A percentile compares a stretch with the other conserved stretches of the same genome.
These are phyloP conservation scores for Angomonas desouzai DNA, from an alignment of 208 protist genomes.

Conservation along the genomic window DNA sequence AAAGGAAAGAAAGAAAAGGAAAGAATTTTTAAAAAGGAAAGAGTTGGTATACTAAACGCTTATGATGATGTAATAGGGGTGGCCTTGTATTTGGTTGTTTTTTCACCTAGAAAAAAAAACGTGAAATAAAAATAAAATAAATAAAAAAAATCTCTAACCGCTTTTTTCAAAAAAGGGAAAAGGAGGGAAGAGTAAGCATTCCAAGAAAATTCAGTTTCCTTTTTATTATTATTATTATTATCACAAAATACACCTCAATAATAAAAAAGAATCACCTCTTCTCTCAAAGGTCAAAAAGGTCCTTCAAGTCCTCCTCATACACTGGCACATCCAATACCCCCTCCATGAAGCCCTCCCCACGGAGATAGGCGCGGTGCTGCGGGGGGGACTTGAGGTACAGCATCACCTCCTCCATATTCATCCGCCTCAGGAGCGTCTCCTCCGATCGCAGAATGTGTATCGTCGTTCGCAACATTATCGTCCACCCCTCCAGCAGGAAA, in stretches of 20 bases:
- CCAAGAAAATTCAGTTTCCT: too few relatives aligned
- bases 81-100: background rate
- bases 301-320: conserved; percentile 5
- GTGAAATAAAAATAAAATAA: conserved; percentile 18
- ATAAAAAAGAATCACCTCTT: conserved; percentile 18
- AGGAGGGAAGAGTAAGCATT: conserved; percentile 10
- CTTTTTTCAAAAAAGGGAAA: background rate
- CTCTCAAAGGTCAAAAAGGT: background rate
- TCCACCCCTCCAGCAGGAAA: conserved; percentile 48
- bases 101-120: conserved; percentile 14
- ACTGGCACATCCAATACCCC: background rate
- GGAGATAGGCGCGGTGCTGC: conserved; percentile 7
- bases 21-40: conserved; percentile 10
- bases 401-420: conserved; percentile 40
- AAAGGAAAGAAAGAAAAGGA: conserved; percentile 20
- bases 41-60: background rate
- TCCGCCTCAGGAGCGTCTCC: conserved; percentile 28
- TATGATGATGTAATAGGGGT: background rate
- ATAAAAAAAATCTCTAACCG: background rate
- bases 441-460: conserved; percentile 45
- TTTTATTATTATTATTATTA: too few relatives aligned
- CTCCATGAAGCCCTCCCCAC: background rate
- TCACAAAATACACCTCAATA: too few relatives aligned
- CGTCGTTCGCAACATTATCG: conserved; percentile 40
- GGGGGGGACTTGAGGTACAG: conserved; percentile 32